phyloP scores from a whole-genome alignment of 352 stramenopile genomes.

The Phytophthora chlamydospora region DNA sequence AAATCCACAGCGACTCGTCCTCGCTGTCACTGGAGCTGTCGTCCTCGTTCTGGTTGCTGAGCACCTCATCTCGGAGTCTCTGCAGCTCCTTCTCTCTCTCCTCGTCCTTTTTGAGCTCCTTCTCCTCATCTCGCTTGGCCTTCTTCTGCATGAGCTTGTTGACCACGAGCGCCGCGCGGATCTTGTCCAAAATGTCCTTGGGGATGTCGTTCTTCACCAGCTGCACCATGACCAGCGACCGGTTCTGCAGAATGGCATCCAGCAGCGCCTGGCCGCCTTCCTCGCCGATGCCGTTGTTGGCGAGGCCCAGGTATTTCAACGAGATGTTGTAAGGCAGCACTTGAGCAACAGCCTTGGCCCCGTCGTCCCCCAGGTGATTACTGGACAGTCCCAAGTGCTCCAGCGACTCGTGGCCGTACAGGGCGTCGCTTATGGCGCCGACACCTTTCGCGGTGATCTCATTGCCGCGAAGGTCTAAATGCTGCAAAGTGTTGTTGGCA shows the following conservation, averaged over 20 bases:
- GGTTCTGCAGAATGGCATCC: conserved; percentile 51
- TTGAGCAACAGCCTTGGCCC: conserved; percentile 48
- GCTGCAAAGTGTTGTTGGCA: conserved; percentile 52
- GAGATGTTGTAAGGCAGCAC: conserved; percentile 58
- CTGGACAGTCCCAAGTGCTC: conserved; percentile 49
- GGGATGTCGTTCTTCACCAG: conserved; percentile 55
- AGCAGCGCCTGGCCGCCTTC: conserved; percentile 50
- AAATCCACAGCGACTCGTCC: conserved; percentile 54
- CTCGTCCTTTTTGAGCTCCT: conserved; percentile 31
- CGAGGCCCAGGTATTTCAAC: conserved; percentile 55
- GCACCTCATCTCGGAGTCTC: conserved; percentile 19
- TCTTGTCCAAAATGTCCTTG: conserved; percentile 37
- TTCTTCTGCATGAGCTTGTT: conserved; percentile 60
- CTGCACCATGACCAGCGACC: conserved; percentile 48
- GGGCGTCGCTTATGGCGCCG: conserved; percentile 37
- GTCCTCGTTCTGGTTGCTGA: conserved; percentile 28
- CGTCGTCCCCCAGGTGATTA: conserved; percentile 54
- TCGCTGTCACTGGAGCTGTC: conserved; percentile 37
- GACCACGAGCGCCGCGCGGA: conserved; percentile 47
- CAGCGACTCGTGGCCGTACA: conserved; percentile 59
- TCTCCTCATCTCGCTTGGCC: conserved; percentile 46
- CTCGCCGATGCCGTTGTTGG: conserved; percentile 53
- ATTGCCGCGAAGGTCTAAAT: conserved; percentile 59
- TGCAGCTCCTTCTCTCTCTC: conserved; percentile 31
- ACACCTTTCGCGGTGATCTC: conserved; percentile 46